phyloP scores from a whole-genome alignment of 192 early-diverging fungal species.

The Coemansia brasiliensis region DNA sequence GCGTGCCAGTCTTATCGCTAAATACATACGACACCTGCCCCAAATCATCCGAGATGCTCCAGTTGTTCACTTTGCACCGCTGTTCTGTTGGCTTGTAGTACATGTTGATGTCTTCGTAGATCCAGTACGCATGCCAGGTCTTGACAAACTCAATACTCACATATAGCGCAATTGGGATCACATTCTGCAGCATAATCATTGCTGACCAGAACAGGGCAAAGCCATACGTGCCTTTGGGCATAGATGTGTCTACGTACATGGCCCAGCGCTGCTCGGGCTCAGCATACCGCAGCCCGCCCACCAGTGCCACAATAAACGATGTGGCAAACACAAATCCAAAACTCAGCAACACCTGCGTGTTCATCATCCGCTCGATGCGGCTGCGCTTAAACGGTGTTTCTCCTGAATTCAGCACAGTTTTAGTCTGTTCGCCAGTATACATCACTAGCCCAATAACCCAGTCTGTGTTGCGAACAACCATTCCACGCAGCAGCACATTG shows the following conservation, averaged over 20 bases:
- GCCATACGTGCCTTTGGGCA: slow-evolving; percentile 33
- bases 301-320: slow-evolving; percentile 58
- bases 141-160: slow-evolving; percentile 94
- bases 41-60: slow-evolving; percentile 95
- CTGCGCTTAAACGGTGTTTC: slow-evolving; percentile 88
- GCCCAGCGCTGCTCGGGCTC: slow-evolving; percentile 30
- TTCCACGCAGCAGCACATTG: slow-evolving; percentile 85
- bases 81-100: slow-evolving; percentile 53
- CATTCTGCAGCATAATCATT: slow-evolving; percentile 93
- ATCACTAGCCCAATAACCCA: slow-evolving; percentile 84
- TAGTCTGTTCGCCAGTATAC: slow-evolving; percentile 87
- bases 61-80: slow-evolving; percentile 55
- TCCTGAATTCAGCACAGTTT: slow-evolving; percentile 90
- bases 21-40: slow-evolving; percentile 97
- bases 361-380: slow-evolving; percentile 83
- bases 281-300: slow-evolving; percentile 50
- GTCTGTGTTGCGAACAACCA: slow-evolving; percentile 85
- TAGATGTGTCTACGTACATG: slow-evolving; percentile 39
- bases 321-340: slow-evolving; percentile 58
- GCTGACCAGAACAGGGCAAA: slow-evolving; percentile 61
- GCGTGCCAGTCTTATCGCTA: slow-evolving; percentile 94
- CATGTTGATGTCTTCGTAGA: slow-evolving; percentile 90
- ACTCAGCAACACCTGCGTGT: slow-evolving; percentile 63
- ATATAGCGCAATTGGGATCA: slow-evolving; percentile 95
- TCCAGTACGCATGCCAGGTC: slow-evolving; percentile 80